phyloP scores from a whole-genome alignment of 1,284 basidiomycete genomes.

The Kalmanozyma brasiliensis region DNA sequence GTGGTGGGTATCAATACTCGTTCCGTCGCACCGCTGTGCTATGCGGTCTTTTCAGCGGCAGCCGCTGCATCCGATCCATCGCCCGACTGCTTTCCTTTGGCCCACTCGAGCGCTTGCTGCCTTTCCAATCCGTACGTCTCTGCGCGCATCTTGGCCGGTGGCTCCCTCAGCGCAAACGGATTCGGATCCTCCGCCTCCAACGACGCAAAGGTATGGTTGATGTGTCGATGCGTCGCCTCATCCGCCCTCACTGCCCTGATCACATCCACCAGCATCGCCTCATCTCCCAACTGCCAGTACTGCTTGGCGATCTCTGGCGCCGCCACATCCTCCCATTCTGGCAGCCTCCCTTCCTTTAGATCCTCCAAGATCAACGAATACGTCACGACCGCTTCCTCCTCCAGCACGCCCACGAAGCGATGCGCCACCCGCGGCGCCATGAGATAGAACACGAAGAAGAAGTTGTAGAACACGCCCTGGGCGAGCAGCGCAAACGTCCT shows the following conservation, averaged over 20 bases:
- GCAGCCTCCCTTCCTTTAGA: constrained; percentile 83
- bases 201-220: constrained; percentile 58
- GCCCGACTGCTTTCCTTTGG: constrained; percentile 15
- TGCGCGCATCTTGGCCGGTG: constrained; percentile 41
- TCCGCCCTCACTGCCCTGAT: constrained; percentile 90
- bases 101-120: constrained; percentile 53
- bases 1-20: no score
- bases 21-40: neutral
- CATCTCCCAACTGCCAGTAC: constrained; percentile 82
- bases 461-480: constrained; percentile 71
- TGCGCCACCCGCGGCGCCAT: constrained; percentile 85
- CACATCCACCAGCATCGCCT: constrained; percentile 85
- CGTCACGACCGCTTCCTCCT: constrained; percentile 86
- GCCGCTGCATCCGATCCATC: constrained; percentile 6
- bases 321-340: constrained; percentile 78
- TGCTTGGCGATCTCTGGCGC: constrained; percentile 87
- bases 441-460: constrained; percentile 76
- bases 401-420: constrained; percentile 92
- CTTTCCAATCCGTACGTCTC: constrained; percentile 48
- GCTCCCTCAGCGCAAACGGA: constrained; percentile 50
- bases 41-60: constrained; percentile 38
- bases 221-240: constrained; percentile 72
- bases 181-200: constrained; percentile 50
- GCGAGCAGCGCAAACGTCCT: constrained; percentile 70
- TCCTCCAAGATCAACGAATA: constrained; percentile 82